Evolutionary conservation across 2,329 filamentous ascomycete species (phyloP).

Genomic region (Dryadomyces sulphureus): DNA sequence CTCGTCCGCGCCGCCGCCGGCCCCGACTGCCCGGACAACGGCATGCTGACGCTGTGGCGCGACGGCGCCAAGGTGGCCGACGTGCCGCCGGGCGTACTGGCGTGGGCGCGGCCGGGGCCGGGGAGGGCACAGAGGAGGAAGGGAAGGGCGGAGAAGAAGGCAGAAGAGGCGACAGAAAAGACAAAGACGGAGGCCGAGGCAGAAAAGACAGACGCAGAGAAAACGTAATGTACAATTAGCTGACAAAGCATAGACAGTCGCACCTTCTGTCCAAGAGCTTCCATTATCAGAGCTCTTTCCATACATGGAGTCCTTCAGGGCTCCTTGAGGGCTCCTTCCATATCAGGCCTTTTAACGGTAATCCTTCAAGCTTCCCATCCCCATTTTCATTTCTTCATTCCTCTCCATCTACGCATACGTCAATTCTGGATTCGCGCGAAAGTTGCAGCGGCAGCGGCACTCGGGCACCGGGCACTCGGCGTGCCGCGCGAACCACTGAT

Average conservation of each 20-base stretch:
- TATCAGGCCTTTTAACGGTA: too few species aligned
- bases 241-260: neutral
- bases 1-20: conserved; percentile 19
- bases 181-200: neutral
- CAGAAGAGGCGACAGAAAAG: neutral
- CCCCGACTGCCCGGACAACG: conserved; percentile 21
- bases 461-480: conserved; percentile 54
- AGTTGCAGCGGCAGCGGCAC: conserved; percentile 51
- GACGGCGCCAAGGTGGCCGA: conserved; percentile 53
- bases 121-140: conserved; percentile 3
- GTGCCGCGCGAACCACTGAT: conserved; percentile 51
- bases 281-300: too few species aligned
- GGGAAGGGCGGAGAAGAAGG: neutral
- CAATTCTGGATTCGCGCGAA: conserved; percentile 43
- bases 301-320: too few species aligned
- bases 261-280: too few species aligned
- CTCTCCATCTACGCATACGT: conserved; percentile 26
- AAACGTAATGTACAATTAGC: neutral
- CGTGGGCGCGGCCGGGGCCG: conserved; percentile 22
- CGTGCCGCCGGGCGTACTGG: conserved; percentile 41
- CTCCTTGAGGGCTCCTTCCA: too few species aligned
- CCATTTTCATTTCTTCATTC: too few species aligned
- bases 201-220: too few species aligned
- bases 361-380: too few species aligned
- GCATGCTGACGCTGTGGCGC: conserved; percentile 47